A percentile compares a stretch with the other conserved stretches of the same genome.
Evolutionary conservation across 208 protist genomes (phyloP).

Genomic region (Crithidia bombi): DNA sequence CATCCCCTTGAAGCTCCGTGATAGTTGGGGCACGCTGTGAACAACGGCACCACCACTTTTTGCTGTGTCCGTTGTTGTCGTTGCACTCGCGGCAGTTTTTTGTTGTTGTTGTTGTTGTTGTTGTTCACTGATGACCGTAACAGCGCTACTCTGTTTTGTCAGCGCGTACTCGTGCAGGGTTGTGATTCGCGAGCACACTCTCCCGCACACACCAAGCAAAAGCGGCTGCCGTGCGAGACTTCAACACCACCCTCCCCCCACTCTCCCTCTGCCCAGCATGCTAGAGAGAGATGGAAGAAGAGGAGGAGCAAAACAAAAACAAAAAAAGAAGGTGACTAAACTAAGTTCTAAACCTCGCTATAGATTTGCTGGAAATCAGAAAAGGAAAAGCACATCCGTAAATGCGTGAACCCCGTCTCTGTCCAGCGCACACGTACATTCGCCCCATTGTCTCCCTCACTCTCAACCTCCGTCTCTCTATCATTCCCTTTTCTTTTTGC

Average conservation of each 20-base stretch:
- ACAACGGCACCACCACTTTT: no score
- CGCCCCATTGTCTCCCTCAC: background rate
- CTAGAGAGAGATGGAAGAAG: background rate
- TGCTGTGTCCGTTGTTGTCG: no score
- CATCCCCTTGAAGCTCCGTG: no score
- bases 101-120: no score
- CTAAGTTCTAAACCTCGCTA: conserved; percentile 17
- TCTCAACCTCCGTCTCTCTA: no score
- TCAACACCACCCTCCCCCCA: background rate
- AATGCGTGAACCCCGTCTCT: background rate
- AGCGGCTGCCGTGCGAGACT: no score
- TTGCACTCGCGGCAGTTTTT: no score
- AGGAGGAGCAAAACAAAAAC: background rate
- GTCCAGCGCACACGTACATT: background rate
- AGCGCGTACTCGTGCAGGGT: no score
- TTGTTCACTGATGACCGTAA: background rate
- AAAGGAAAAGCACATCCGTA: background rate
- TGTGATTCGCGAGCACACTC: no score
- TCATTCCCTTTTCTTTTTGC: conserved; percentile 1
- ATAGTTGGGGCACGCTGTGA: no score
- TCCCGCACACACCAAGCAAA: no score
- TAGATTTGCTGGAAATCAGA: background rate
- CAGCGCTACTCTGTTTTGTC: background rate
- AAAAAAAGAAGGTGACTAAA: conserved; percentile 6
- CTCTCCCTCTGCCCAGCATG: background rate